These are phyloP conservation scores for Sporodiniella umbellata DNA, from an alignment of 371 early-diverging fungal genomes.

Conservation along the genomic window DNA sequence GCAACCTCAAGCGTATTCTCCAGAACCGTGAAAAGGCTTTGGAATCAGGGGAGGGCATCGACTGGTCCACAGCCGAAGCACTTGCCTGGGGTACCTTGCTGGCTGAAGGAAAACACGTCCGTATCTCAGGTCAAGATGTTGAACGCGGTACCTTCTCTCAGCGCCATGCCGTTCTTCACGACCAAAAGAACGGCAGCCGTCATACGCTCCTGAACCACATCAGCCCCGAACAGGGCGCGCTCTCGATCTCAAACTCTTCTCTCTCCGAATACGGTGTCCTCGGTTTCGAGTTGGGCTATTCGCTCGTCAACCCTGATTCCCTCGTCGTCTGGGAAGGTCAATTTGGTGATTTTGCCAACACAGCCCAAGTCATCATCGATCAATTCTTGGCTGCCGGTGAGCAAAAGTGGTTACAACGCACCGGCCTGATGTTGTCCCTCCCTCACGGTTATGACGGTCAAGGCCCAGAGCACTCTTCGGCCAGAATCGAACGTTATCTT, in stretches of 20 bases:
- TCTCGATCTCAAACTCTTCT: conserved; percentile 92
- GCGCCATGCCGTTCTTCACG: conserved; percentile 93
- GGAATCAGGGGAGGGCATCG: conserved; percentile 75
- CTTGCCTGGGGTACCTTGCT: conserved; percentile 92
- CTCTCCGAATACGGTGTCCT: conserved; percentile 95
- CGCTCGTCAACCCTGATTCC: conserved; percentile 89
- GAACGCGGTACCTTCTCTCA: conserved; percentile 99
- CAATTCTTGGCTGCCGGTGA: conserved; percentile 95
- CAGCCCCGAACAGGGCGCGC: conserved; percentile 75
- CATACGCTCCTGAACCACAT: conserved; percentile 84
- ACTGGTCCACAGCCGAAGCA: conserved; percentile 96
- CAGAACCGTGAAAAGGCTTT: conserved; percentile 80
- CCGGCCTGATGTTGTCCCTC: conserved; percentile 87
- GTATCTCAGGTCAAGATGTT: conserved; percentile 78
- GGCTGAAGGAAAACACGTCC: conserved; percentile 42
- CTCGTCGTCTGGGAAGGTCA: conserved; percentile 98
- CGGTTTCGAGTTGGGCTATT: conserved; percentile 96
- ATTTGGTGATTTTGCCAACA: conserved; percentile 97
- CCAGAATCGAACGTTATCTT: conserved; percentile 93
- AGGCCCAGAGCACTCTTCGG: conserved; percentile 96
- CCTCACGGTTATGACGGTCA: conserved; percentile 98
- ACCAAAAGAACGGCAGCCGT: conserved; percentile 73
- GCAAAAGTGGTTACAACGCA: conserved; percentile 95
- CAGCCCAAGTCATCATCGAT: conserved; percentile 95
- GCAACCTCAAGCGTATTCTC: conserved; percentile 83